These are phyloP conservation scores for Epichloe gansuensis DNA, from an alignment of 2,329 filamentous ascomycete genomes.

Conservation along the genomic window DNA sequence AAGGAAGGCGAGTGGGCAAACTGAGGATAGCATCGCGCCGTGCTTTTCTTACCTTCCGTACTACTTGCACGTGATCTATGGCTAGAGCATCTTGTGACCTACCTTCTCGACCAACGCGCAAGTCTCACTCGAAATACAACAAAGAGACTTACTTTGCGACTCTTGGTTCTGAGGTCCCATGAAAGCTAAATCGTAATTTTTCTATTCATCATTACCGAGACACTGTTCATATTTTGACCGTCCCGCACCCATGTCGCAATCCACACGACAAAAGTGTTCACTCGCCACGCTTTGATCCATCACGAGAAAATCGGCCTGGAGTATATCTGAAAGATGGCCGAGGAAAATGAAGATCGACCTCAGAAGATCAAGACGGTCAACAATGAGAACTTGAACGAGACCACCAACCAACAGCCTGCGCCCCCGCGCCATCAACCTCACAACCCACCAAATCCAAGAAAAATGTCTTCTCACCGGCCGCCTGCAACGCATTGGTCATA, in stretches of 20 bases:
- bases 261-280: background rate
- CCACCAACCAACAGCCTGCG: background rate
- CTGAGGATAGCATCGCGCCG: background rate
- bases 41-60: background rate
- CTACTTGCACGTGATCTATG: background rate
- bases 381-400: background rate
- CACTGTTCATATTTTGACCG: background rate
- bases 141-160: background rate
- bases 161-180: too few relatives aligned
- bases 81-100: background rate
- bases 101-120: background rate
- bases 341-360: background rate
- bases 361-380: background rate
- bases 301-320: background rate
- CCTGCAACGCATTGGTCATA: background rate
- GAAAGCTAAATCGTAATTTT: too few relatives aligned
- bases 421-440: background rate
- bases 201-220: background rate
- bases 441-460: background rate
- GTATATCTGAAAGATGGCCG: background rate
- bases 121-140: background rate
- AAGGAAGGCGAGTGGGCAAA: too few relatives aligned
- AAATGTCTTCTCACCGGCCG: background rate
- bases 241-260: background rate
- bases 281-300: background rate